Percentiles rank a stretch among this genome's conserved stretches.
Evolutionary conservation across 805 yeast genomes (phyloP).

Genomic region (Metahyphopichia silvanorum): DNA sequence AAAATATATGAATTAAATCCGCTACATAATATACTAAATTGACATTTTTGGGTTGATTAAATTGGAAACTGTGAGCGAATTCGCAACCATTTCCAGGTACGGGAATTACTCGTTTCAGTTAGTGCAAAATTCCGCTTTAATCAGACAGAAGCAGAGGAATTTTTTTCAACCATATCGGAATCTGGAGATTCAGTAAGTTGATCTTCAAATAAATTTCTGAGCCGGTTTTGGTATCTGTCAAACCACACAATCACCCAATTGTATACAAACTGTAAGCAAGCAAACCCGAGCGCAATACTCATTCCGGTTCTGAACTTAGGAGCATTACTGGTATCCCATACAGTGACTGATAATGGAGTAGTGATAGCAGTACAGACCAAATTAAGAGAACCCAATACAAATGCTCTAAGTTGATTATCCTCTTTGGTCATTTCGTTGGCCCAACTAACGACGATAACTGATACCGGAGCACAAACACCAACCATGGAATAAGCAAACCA

Average conservation of each 20-base stretch:
- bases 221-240: slow-evolving; percentile 3
- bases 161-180: too few species aligned
- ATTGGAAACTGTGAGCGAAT: too few species aligned
- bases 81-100: too few species aligned
- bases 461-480: slow-evolving; percentile 4
- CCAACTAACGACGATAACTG: slow-evolving; percentile 5
- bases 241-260: slow-evolving; percentile 3
- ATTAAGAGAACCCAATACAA: slow-evolving; percentile 4
- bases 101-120: too few species aligned
- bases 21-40: too few species aligned
- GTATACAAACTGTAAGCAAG: slow-evolving; percentile 1
- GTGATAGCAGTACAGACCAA: not conserved
- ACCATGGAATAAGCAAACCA: slow-evolving; percentile 3
- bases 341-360: slow-evolving; percentile 1
- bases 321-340: slow-evolving; percentile 3
- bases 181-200: too few species aligned
- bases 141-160: too few species aligned
- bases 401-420: slow-evolving; percentile 5
- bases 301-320: slow-evolving; percentile 5
- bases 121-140: too few species aligned
- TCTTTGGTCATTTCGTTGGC: slow-evolving; percentile 5
- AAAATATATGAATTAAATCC: too few species aligned
- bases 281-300: slow-evolving; percentile 1
- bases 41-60: too few species aligned
- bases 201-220: too few species aligned